Percentiles rank a stretch among this genome's conserved stretches.
These are phyloP conservation scores for Juglanconis sp. DNA, from an alignment of 2,329 filamentous ascomycete species.

Conservation along the genomic window DNA sequence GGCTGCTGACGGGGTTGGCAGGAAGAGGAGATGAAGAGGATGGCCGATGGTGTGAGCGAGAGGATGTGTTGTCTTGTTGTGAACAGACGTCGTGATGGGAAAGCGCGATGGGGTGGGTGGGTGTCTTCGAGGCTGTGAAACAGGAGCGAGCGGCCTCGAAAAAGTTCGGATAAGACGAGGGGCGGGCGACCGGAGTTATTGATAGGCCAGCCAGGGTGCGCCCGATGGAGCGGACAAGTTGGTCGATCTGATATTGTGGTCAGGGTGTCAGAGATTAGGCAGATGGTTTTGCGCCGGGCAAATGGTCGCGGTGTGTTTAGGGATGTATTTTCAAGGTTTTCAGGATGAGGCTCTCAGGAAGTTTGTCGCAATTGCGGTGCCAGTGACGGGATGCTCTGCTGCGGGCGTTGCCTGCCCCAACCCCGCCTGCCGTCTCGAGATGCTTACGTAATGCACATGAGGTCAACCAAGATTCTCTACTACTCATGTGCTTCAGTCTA, in stretches of 20 bases:
- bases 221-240: neutral
- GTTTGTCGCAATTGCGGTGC: too few relatives aligned
- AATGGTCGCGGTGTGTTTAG: neutral
- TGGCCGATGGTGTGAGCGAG: too few relatives aligned
- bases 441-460: too few relatives aligned
- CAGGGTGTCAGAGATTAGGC: neutral
- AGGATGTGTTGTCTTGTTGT: too few relatives aligned
- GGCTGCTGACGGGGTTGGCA: neutral
- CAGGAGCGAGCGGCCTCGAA: slow-evolving; percentile 5
- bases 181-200: neutral
- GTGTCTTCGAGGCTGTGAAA: neutral
- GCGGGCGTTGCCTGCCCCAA: too few relatives aligned
- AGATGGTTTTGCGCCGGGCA: slow-evolving; percentile 13
- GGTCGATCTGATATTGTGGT: too few relatives aligned
- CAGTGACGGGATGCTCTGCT: too few relatives aligned
- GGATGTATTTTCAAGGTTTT: neutral
- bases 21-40: neutral
- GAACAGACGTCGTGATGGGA: too few relatives aligned
- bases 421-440: too few relatives aligned
- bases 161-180: slow-evolving; percentile 12
- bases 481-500: too few relatives aligned
- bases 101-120: too few relatives aligned
- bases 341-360: neutral
- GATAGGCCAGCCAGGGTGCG: neutral
- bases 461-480: too few relatives aligned